Base-by-base conservation (phyloP, 441 rosid genomes). In the Capsella rubella region DNA sequence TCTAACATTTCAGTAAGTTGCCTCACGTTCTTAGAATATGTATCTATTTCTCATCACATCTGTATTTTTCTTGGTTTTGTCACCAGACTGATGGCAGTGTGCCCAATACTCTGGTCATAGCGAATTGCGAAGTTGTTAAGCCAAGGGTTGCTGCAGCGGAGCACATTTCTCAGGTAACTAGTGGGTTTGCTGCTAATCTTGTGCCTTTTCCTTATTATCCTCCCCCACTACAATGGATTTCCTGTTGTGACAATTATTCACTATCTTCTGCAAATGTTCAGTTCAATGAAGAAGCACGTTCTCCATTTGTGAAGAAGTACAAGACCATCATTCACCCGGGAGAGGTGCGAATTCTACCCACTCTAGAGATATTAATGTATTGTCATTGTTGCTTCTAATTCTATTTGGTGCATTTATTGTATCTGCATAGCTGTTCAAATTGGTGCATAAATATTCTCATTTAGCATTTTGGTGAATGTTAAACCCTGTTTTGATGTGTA, bases 311-410 rank as follows among this genome's bases (percentile, higher is more conserved):
- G 66, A 96, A 89, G 87, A 96, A 96, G 90, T 88, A 80, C 88
- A 96, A 96, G 84, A 96, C 98, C 62, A 90, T 96, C 79, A 87
- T 96, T 74, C 99, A 96, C 85, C 99, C 99, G 69, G 99, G 99
- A 64, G 99, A 96, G 97, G 99, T 96, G 76, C 73, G 79, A 27
- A 40, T 46, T 46, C 46, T 31, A n/a, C 28, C 21, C 34, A 28
- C 43, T 46, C 32, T 9, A 10, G 54, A 61, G 25, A 51, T 42
- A 47, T 32, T 47, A 15, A 3, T 58, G 16, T 71, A 62, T 67
- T 8, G 1, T 8, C 27, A 15, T 15, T 31, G 6, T 40, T 57
- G 35, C 35, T 58, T 57, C 32, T 43, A 47, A n/a, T 51, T 47
- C n/a, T 34, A 37, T 29, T 45, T 29, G 49, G 8, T 28, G 34